Base-by-base conservation (phyloP, 78 protist genomes). In the Chrysochromulina parva region DNA sequence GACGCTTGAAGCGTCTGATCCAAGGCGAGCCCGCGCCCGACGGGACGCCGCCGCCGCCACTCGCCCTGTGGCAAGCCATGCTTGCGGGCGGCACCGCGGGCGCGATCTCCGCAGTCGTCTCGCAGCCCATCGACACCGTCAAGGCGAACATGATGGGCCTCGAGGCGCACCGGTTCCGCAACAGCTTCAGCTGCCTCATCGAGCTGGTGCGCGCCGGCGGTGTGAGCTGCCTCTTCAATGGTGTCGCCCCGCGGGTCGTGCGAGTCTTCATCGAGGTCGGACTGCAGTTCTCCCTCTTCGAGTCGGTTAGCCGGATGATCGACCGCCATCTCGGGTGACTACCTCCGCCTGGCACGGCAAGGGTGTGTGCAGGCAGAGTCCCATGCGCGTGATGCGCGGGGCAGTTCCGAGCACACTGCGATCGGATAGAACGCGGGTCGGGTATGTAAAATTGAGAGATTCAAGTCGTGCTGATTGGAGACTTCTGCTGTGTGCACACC, bases 91-190 rank as follows among this genome's bases (percentile, higher is more conserved):
- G 82, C 24, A 28, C 17, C 57, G 82, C 82, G 6, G 82, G 82
- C 19, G 82, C 55, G 2, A n/a, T 74, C 26, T 48, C 57, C n/a
- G 82, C 82, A 2, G 55, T 74, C 53, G 55, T 48, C 55, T 13
- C 57, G 57, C 82, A 74, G 82, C 82, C 82, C 26, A 74, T 74
- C 24, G 82, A 74, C 55, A 48, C 55, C 7, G 82, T 74, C 26
- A 2, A 13, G 13, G 82, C 82, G 26, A 74, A 74, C 55, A 74
- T 74, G 82, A 74, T 74, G 82, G 54, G 55, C 3, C 82, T 74
- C 28, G 82, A 74, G 26, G 82, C 82, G 26, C 38, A 48, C 57
- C 53, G 55, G n/a, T 74, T 13, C 55, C 1, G 9, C 55, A 19
- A 53, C n/a, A 48, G 26, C 57, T 26, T 74, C 16, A n/a, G 22